These are phyloP conservation scores for Malassezia sympodialis DNA, from an alignment of 1,284 basidiomycete species.

Conservation along the genomic window DNA sequence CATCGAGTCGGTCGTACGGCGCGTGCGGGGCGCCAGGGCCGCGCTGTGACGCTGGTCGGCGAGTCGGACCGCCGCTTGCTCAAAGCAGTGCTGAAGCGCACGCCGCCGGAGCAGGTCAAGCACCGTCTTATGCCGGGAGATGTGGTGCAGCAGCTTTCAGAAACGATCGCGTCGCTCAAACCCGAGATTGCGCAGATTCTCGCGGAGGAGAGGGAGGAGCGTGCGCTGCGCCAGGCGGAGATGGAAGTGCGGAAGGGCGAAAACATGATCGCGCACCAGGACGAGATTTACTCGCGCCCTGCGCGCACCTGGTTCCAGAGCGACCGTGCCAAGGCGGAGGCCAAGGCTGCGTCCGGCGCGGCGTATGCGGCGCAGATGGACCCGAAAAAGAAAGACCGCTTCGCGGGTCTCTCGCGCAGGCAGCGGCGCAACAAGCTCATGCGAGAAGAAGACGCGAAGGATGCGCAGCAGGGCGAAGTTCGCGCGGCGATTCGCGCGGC, in stretches of 20 bases:
- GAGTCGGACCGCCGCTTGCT: constrained; percentile 93
- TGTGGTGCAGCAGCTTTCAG: constrained; percentile 61
- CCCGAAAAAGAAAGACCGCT: constrained; percentile 22
- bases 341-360: constrained; percentile 53
- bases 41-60: constrained; percentile 91
- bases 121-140: constrained; percentile 83
- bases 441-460: constrained; percentile 35
- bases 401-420: constrained; percentile 34
- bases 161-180: constrained; percentile 64
- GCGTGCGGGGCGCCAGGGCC: constrained; percentile 79
- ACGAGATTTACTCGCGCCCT: constrained; percentile 87
- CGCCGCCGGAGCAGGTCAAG: constrained; percentile 69
- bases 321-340: constrained; percentile 65
- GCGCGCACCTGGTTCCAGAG: constrained; percentile 97
- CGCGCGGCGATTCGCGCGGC: constrained; percentile 35
- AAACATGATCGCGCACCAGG: constrained; percentile 86
- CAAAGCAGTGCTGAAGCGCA: constrained; percentile 86
- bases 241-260: constrained; percentile 93
- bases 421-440: constrained; percentile 34
- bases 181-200: constrained; percentile 71
- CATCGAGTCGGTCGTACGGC: constrained; percentile 95
- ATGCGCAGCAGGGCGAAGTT: constrained; percentile 19
- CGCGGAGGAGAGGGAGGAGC: constrained; percentile 90
- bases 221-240: constrained; percentile 62
- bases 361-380: constrained; percentile 32